Base-by-base conservation (phyloP, 345 rosid species). In the Cochlearia excelsa region DNA sequence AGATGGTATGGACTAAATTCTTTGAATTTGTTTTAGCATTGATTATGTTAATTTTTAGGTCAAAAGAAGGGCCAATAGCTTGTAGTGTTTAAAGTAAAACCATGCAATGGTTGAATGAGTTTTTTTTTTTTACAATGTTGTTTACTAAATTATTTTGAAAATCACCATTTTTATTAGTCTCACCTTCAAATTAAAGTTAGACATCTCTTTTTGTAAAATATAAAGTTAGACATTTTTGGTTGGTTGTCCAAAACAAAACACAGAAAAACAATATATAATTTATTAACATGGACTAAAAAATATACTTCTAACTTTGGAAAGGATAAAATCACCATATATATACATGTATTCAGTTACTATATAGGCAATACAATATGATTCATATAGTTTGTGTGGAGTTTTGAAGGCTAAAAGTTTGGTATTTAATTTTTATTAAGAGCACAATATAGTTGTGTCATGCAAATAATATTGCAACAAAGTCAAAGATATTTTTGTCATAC, bases 81-180 rank as follows among this genome's bases (percentile, higher is more conserved):
- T 61, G 51, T 41, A 55, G 40, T 16, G 23, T 16, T 16, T 39
- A 39, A 30, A 16, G 42, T 16, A 16, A 42, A 40, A 9, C 41
- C 57, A 62, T 9, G 27, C 28, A 60, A 11, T 60, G 55, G 65
- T 29, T 10, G 43, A 65, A 16, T 30, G 3, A 5, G 23, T 37
- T 37, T 37, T 2, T 5, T 68, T 33, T 29, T 30, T 37, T 37
- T 37, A 8, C 40, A 4, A 44, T 68, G 72, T 30, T 38, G 53
- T 59, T 68, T 68, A 53, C 72, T 28, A 52, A 46, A 50, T 43
- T 0, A 6, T 61, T 29, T 68, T 52, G 50, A 46, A 60, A 37
- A 37, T 37, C 7, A 8, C 40, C 40, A 37, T 6, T 55, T 33
- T 16, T 16, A 16, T 16, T 16, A 16, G 23, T 16, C 23, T 16